These are phyloP conservation scores for Pseudotsuga menziesii DNA, from an alignment of 75 land plant species.

Conservation along the genomic window DNA sequence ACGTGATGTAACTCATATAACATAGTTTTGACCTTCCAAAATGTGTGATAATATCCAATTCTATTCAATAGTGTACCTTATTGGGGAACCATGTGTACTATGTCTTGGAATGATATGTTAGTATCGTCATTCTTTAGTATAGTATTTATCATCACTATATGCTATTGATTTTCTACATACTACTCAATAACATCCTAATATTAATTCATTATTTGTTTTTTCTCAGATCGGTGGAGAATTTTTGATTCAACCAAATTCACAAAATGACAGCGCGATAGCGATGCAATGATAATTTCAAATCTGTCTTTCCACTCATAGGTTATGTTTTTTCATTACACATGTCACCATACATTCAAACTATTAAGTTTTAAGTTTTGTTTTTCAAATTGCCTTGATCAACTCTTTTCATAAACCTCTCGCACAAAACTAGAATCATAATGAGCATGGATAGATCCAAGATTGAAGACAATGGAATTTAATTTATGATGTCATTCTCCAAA, in stretches of 20 bases:
- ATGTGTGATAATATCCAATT: neutral
- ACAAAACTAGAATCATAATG: neutral
- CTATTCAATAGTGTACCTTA: neutral
- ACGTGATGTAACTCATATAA: no score
- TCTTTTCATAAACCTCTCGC: neutral
- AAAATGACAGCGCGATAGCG: constrained; percentile 65
- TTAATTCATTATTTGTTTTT: neutral
- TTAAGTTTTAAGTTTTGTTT: neutral
- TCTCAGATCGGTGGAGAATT: constrained; percentile 71
- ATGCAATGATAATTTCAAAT: constrained; percentile 17
- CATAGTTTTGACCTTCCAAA: neutral
- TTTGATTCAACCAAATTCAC: constrained; percentile 67
- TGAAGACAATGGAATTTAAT: neutral
- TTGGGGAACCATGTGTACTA: neutral
- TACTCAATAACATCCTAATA: neutral
- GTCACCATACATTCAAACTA: neutral
- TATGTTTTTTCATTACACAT: neutral
- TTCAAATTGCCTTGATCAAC: neutral
- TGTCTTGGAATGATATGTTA: neutral
- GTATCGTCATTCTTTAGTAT: neutral
- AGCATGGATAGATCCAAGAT: neutral
- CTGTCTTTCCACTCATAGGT: constrained; percentile 38
- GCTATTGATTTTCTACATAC: neutral
- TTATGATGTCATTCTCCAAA: neutral
- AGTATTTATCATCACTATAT: neutral